Conservation (phyloP, 164 flowering plant species). For the Vitis cinerea region DNA sequence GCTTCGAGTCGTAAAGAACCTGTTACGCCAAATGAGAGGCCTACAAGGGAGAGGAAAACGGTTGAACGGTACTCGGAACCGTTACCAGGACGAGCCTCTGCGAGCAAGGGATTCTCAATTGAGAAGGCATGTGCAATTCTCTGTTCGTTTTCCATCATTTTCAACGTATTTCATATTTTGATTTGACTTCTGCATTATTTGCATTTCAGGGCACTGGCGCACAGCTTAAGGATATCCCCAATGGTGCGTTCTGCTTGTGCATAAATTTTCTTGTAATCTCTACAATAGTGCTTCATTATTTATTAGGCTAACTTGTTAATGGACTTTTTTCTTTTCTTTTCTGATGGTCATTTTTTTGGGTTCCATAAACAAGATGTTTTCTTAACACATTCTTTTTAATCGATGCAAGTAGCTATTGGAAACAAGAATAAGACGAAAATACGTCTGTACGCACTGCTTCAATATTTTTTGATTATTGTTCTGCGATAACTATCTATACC, state of each 20-base stretch:
- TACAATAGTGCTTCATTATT: background rate
- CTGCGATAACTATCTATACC: no score
- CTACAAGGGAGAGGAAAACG: slow-evolving; percentile 62
- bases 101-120: slow-evolving; percentile 48
- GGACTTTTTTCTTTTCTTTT: background rate
- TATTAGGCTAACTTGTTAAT: background rate
- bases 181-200: background rate
- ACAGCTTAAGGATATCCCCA: slow-evolving; percentile 75
- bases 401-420: no score
- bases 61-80: slow-evolving; percentile 64
- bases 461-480: no score
- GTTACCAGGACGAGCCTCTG: slow-evolving; percentile 24
- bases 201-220: slow-evolving; percentile 67
- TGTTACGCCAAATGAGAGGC: slow-evolving; percentile 53
- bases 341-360: no score
- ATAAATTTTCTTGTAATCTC: background rate
- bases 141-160: background rate
- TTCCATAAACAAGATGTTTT: no score
- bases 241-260: slow-evolving; percentile 43
- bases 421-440: no score
- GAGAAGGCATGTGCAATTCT: slow-evolving; percentile 46
- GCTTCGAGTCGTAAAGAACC: slow-evolving; percentile 26
- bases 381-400: no score
- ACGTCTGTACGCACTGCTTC: no score
- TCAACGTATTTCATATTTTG: background rate